phyloP scores from a whole-genome alignment of 139 green algal genomes.

The Chlorella sp. region DNA sequence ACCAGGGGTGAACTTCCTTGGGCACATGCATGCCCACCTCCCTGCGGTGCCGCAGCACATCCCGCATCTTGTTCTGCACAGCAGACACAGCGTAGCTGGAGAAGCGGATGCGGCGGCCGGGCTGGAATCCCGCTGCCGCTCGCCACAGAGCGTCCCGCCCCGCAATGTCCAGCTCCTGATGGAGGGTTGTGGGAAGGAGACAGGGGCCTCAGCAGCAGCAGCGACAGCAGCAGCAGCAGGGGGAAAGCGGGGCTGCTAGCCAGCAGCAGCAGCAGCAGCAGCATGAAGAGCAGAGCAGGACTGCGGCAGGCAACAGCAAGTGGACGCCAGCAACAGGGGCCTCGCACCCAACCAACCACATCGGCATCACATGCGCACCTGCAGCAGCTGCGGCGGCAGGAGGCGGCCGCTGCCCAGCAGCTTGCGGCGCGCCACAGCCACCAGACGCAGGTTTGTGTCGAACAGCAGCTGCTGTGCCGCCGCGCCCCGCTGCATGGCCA shows the following conservation, averaged over 20 bases:
- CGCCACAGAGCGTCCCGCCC: conserved; percentile 6
- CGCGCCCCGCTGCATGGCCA: neutral
- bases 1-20: neutral
- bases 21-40: conserved; percentile 8
- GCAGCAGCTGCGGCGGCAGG: neutral
- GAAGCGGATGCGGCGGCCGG: neutral
- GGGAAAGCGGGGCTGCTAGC: no score
- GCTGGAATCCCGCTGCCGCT: neutral
- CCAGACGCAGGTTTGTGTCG: neutral
- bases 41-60: neutral
- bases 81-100: conserved; percentile 1
- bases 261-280: no score
- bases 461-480: conserved; percentile 19
- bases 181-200: no score
- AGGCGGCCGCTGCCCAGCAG: neutral
- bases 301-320: neutral
- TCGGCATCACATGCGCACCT: neutral
- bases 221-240: neutral
- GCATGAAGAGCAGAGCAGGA: no score
- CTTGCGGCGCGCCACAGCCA: neutral
- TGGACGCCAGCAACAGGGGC: no score
- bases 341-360: no score
- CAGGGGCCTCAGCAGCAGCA: neutral
- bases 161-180: neutral
- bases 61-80: neutral